Evolutionary conservation across 805 yeast genomes (phyloP).

Genomic region (Candida stauntonica): DNA sequence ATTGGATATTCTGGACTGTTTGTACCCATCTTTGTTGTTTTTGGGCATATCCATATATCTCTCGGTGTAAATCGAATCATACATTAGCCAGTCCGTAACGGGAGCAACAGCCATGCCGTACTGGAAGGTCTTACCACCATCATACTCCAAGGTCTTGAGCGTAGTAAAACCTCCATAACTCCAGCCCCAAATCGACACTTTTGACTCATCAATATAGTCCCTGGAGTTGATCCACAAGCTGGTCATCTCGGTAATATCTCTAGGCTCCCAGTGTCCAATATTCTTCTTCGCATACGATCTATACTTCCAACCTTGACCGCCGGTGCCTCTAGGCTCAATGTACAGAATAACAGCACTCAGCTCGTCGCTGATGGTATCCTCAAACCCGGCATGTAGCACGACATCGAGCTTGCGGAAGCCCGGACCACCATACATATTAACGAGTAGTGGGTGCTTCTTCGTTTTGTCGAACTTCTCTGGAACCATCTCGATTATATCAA

Average conservation of each 20-base stretch:
- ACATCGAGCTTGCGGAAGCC: constrained; percentile 60
- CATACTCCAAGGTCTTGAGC: constrained; percentile 67
- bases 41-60: constrained; percentile 61
- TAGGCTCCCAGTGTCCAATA: constrained; percentile 74
- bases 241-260: constrained; percentile 54
- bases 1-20: constrained; percentile 40
- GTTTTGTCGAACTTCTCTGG: constrained; percentile 52
- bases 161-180: constrained; percentile 82
- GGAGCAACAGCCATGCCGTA: constrained; percentile 85
- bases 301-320: constrained; percentile 69
- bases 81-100: constrained; percentile 71
- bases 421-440: constrained; percentile 76
- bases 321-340: constrained; percentile 81
- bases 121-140: constrained; percentile 56
- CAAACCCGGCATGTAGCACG: constrained; percentile 47
- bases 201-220: constrained; percentile 43
- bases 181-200: constrained; percentile 83
- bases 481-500: constrained; percentile 56
- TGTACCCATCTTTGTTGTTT: constrained; percentile 46
- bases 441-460: constrained; percentile 57
- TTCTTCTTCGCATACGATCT: constrained; percentile 50
- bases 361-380: constrained; percentile 52
- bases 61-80: constrained; percentile 78
- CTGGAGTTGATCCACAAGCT: constrained; percentile 43
- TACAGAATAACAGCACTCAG: constrained; percentile 58